Base-by-base conservation (phyloP, 495 filamentous ascomycete genomes). In the Penicillium turbatum region DNA sequence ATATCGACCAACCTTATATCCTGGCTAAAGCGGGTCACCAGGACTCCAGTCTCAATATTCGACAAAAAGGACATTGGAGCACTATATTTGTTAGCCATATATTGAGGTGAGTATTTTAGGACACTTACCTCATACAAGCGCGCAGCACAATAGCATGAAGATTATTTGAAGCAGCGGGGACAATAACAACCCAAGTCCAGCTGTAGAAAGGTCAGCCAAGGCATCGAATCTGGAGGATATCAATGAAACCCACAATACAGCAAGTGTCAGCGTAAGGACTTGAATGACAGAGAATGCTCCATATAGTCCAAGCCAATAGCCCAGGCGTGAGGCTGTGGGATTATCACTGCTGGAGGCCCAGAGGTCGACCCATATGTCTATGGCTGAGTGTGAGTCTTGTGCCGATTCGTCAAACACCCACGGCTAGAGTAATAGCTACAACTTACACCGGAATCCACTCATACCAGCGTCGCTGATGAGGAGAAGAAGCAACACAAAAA, bases 1-100 rank as follows among this genome's bases (percentile, higher is more conserved):
- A 62, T 61, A 37, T 79, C 77, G 9, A 78, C 67, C 26, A 79
- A 63, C 21, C 51, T 62, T 29, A 78, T 65, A 52, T 79, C 75
- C 49, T 79, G 77, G 34, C 69, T 72, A 52, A 79, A 78, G 3
- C 74, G 49, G 26, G 76, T 79, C 7, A 72, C 62, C 9, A 72
- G 69, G 16, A 66, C 48, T 6, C 74, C 73, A 24, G 69, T 68
- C 26, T 78, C 75, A 0, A 72, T 70, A 24, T 56, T 61, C 7
- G 69, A 62, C 37, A 77, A 63, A 54, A 75, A 78, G 31, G 58
- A 58, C 26, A 76, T 55, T 1, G 66, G 49, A 5, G 61, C 58
- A 37, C 57, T 60, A 12, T 3, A 13, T 2, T n/a, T 17, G 19
- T 62, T 57, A 59, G 59, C 42, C 0, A 41, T 26, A 2, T 32